Evolutionary conservation across 805 yeast genomes (phyloP).

Genomic region (Myxozyma nipponensis): DNA sequence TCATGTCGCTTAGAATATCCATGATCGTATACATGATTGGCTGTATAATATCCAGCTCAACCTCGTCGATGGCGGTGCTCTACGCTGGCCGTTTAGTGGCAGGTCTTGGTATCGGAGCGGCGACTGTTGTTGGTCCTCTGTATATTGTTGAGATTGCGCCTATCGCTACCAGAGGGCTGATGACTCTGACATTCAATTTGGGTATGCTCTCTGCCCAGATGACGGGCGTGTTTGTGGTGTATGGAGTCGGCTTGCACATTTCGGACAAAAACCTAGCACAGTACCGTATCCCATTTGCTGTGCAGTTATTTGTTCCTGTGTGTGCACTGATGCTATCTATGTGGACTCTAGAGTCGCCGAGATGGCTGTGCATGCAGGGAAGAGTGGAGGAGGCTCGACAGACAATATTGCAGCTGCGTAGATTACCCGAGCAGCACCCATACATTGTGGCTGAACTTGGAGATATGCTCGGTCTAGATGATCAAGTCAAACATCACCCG

Average conservation of each 20-base stretch:
- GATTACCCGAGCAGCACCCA: conserved; percentile 2
- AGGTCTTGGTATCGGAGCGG: conserved; percentile 16
- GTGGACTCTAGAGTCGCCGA: conserved; percentile 10
- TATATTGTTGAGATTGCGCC: conserved; percentile 19
- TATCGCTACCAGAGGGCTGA: conserved; percentile 10
- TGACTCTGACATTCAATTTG: conserved; percentile 15
- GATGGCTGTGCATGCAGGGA: conserved; percentile 11
- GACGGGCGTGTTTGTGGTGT: conserved; percentile 14
- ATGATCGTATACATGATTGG: conserved; percentile 9
- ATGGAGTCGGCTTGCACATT: conserved; percentile 6
- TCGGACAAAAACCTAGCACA: conserved; percentile 2
- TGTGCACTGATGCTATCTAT: conserved; percentile 3
- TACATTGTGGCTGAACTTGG: conserved; percentile 1
- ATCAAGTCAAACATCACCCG: background rate
- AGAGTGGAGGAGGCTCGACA: conserved; percentile 3
- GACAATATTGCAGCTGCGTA: conserved; percentile 5
- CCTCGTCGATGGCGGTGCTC: conserved; percentile 6
- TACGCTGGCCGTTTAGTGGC: conserved; percentile 14
- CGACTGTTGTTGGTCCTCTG: conserved; percentile 15
- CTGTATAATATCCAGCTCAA: conserved; percentile 11
- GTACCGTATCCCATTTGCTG: conserved; percentile 13
- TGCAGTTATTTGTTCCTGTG: conserved; percentile 9
- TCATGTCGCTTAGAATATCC: conserved; percentile 6
- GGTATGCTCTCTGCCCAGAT: conserved; percentile 14
- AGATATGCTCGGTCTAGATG: conserved; percentile 1